A percentile compares a stretch with the other conserved stretches of the same genome.
phyloP scores from a whole-genome alignment of 2,329 filamentous ascomycete genomes.

The Talaromyces sp. region DNA sequence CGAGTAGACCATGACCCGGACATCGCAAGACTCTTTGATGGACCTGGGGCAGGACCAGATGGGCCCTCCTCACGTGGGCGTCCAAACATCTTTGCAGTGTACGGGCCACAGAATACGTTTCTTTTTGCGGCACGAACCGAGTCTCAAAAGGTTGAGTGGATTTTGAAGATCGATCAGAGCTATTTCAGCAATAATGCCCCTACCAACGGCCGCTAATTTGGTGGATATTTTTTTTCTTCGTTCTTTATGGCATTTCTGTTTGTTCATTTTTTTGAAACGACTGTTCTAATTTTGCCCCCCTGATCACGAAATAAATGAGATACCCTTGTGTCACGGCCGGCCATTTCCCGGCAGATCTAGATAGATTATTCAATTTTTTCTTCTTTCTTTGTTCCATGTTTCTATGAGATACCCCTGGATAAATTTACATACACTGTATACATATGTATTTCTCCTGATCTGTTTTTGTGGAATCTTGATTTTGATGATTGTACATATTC shows the following conservation, averaged over 20 bases:
- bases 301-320: not conserved
- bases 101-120: conserved; percentile 91
- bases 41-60: conserved; percentile 40
- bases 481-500: not conserved
- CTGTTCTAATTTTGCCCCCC: not conserved
- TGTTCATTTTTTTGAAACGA: not conserved
- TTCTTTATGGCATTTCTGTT: not conserved
- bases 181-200: conserved; percentile 44
- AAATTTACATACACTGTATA: not conserved
- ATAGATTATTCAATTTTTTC: conserved; percentile 2
- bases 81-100: conserved; percentile 84
- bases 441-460: not conserved
- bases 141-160: conserved; percentile 94
- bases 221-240: not conserved
- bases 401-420: conserved; percentile 10
- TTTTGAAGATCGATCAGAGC: conserved; percentile 86
- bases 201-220: conserved; percentile 9
- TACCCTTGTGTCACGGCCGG: not conserved
- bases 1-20: conserved; percentile 90
- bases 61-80: conserved; percentile 39
- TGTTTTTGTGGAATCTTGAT: not conserved
- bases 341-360: not conserved
- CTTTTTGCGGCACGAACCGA: conserved; percentile 86
- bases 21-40: conserved; percentile 68
- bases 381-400: conserved; percentile 15